Conservation (phyloP, 1,139 yeast genomes). For the Geotrichum australiense region DNA sequence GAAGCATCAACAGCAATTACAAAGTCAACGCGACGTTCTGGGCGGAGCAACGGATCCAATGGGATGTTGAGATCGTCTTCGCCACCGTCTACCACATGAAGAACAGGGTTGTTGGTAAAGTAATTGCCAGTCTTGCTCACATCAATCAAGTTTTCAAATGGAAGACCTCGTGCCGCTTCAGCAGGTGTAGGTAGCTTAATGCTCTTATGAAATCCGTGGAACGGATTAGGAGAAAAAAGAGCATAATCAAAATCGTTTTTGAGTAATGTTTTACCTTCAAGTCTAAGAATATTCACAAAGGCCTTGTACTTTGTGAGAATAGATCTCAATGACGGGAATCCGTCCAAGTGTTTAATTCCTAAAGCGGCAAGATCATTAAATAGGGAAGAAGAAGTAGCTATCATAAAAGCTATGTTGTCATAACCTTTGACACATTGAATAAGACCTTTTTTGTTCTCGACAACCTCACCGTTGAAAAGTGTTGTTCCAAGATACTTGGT, state of each 20-base stretch:
- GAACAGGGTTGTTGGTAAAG: constrained; percentile 20
- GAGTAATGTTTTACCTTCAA: constrained; percentile 12
- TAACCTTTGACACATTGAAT: constrained; percentile 54
- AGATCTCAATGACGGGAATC: constrained; percentile 12
- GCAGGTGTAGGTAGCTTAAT: constrained; percentile 11
- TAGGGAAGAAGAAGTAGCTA: constrained; percentile 71
- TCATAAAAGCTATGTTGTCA: constrained; percentile 67
- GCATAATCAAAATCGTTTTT: constrained; percentile 22
- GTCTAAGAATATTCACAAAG: constrained; percentile 7
- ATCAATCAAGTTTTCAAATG: constrained; percentile 12
- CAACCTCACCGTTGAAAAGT: constrained; percentile 44
- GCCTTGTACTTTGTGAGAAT: constrained; percentile 14
- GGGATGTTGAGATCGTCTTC: constrained; percentile 78
- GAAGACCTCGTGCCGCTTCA: constrained; percentile 5
- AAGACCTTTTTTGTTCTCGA: constrained; percentile 19
- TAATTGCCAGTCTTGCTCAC: constrained; percentile 35
- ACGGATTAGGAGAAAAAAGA: constrained; percentile 21
- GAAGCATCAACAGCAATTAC: constrained; percentile 62
- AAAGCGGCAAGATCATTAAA: constrained; percentile 50
- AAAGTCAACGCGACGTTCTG: constrained; percentile 60
- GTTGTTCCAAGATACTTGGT: constrained; percentile 66
- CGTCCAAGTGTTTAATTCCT: constrained; percentile 18
- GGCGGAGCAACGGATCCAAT: constrained; percentile 64
- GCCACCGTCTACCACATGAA: constrained; percentile 77
- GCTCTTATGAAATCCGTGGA: constrained; percentile 15